These are phyloP conservation scores for Kodamaea sp. DNA, from an alignment of 1,139 yeast genomes.

Conservation along the genomic window DNA sequence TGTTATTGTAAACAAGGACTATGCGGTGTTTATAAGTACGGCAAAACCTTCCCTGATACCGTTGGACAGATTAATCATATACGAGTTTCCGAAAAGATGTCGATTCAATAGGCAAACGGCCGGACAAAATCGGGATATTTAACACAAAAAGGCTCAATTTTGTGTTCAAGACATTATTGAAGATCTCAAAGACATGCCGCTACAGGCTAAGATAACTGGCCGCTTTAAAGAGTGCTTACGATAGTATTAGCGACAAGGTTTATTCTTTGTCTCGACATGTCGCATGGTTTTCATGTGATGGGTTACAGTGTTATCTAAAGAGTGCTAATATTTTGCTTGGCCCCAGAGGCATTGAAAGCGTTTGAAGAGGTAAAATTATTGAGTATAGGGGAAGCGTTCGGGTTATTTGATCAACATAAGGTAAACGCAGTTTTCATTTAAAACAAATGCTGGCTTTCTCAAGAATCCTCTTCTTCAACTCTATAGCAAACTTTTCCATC, in stretches of 20 bases:
- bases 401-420: constrained; percentile 49
- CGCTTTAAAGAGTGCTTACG: constrained; percentile 50
- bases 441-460: neutral
- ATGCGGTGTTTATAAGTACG: constrained; percentile 48
- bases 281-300: constrained; percentile 60
- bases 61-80: constrained; percentile 57
- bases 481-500: too few species aligned
- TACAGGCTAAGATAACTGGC: constrained; percentile 55
- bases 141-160: constrained; percentile 33
- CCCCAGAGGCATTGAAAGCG: constrained; percentile 46
- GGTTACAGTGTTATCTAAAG: constrained; percentile 56
- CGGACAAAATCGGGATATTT: constrained; percentile 44
- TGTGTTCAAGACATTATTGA: constrained; percentile 22
- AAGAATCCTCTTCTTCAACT: too few species aligned
- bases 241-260: constrained; percentile 54
- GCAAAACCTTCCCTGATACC: constrained; percentile 56
- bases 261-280: constrained; percentile 59
- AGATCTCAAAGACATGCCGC: constrained; percentile 35
- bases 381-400: constrained; percentile 48
- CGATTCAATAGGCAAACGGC: constrained; percentile 29
- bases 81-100: constrained; percentile 49
- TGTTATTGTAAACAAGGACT: constrained; percentile 52
- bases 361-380: constrained; percentile 46
- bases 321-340: constrained; percentile 60
- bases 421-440: constrained; percentile 50